phyloP scores from a whole-genome alignment of 2,329 filamentous ascomycete species.

The Paecilomyces fulvus region DNA sequence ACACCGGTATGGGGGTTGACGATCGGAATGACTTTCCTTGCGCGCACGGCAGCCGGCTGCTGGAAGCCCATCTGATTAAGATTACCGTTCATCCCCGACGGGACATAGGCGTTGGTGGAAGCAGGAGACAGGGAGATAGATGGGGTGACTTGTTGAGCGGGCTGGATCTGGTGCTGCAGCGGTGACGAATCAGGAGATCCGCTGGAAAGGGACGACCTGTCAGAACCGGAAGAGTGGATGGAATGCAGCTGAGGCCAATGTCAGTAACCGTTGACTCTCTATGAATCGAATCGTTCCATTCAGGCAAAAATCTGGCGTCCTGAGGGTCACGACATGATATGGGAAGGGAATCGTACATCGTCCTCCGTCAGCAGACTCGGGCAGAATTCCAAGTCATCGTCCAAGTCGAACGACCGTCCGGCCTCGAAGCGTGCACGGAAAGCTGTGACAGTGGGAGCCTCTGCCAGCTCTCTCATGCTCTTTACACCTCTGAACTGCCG shows the following conservation, averaged over 20 bases:
- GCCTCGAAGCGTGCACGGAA: conserved; percentile 88
- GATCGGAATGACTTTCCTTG: conserved; percentile 93
- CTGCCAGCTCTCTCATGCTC: conserved; percentile 76
- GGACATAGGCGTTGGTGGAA: conserved; percentile 50
- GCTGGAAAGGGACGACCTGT: conserved; percentile 89
- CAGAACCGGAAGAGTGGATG: conserved; percentile 80
- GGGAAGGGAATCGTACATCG: conserved; percentile 55
- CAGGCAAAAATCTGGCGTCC: background rate
- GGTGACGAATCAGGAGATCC: conserved; percentile 89
- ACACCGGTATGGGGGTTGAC: conserved; percentile 91
- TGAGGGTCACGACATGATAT: background rate
- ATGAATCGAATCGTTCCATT: conserved; percentile 4
- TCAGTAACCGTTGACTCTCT: conserved; percentile 7
- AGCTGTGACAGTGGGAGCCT: conserved; percentile 63
- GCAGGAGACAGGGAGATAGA: conserved; percentile 61
- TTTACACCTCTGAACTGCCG: conserved; percentile 80
- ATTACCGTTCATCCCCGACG: conserved; percentile 58
- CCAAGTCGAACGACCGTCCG: conserved; percentile 85
- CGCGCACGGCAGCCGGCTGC: conserved; percentile 80
- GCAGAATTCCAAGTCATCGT: conserved; percentile 94
- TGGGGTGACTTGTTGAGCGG: conserved; percentile 65
- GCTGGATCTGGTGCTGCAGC: conserved; percentile 70
- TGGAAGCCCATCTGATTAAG: conserved; percentile 71
- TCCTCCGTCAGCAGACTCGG: conserved; percentile 84
- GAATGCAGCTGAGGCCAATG: conserved; percentile 61